Evolutionary conservation across 2,329 filamentous ascomycete species (phyloP), one percentile per base, ranked within the genome.

Genomic region (Penicillium sp.): DNA sequence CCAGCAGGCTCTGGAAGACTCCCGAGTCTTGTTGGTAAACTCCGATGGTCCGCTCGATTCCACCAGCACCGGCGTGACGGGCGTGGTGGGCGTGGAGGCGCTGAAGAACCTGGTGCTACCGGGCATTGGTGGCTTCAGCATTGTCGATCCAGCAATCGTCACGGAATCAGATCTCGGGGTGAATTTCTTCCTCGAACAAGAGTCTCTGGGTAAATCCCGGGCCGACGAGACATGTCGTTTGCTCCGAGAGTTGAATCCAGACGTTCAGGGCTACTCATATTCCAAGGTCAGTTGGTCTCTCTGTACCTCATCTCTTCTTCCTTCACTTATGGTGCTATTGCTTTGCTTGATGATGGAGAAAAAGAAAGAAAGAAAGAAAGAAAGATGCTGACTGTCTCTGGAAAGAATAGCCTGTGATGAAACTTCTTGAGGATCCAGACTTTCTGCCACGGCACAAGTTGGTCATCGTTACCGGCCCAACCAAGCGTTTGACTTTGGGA

Each of bases 81-180:
- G 91, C 8, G 87, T 90, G 2, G 87, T 90, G 32, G 93, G 90
- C 11, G 79, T 94, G 9, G 93, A 98, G 70, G 84, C 90, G 0
- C 78, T 98, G 52, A 98, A 98, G 77, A 98, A 98, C 65, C 81
- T 98, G n/a, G 88, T 98, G 3, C 75, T 98, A 7, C 93, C 93
- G 48, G 88, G 90, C 3, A 86, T 97, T 60, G 94, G 93, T 7
- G 81, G 83, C 26, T 98, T 96, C 67, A 94, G 88, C 0, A 95
- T 98, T 52, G 85, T 86, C 45, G 93, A 98, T 62, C 83, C 86
- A 5, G 80, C 83, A 1, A 68, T 78, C 2, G 90, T 98, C n/a
- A 76, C 75, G 1, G 85, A 95, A 57, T 77, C 83, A 37, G 93
- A 98, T 62, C 75, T 98, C 36, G 93, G 94, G 4, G 85, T 96